Conservation (phyloP, 1,284 basidiomycete species). For the Pascua sp. region DNA sequence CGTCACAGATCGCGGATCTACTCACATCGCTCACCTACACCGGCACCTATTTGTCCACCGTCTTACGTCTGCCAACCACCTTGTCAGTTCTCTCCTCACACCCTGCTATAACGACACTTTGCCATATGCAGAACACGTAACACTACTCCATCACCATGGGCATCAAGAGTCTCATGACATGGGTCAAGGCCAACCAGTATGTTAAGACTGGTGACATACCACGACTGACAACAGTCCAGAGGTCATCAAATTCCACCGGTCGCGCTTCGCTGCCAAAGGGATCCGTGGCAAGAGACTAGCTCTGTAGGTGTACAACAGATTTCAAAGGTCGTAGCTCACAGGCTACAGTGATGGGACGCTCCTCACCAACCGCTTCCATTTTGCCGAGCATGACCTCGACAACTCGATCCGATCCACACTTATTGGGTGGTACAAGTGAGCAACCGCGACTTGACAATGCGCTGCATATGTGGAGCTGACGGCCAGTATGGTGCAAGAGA, state of each 20-base stretch:
- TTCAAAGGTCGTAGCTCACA: background rate
- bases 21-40: too few relatives aligned
- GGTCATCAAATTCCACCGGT: conserved; percentile 24
- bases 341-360: conserved; percentile 42
- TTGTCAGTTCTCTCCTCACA: too few relatives aligned
- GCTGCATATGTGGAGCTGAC: conserved; percentile 4
- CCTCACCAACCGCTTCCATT: conserved; percentile 46
- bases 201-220: background rate
- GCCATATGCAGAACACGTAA: too few relatives aligned
- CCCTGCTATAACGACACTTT: too few relatives aligned
- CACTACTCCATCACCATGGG: conserved; percentile 30
- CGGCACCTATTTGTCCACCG: too few relatives aligned
- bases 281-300: conserved; percentile 41
- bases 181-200: conserved; percentile 38
- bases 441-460: background rate
- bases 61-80: too few relatives aligned
- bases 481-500: conserved; percentile 37
- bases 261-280: conserved; percentile 34
- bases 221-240: conserved; percentile 27
- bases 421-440: conserved; percentile 47
- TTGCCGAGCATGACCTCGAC: conserved; percentile 25
- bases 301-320: conserved; percentile 25
- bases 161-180: conserved; percentile 36
- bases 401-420: conserved; percentile 29
- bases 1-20: too few relatives aligned